These are phyloP conservation scores for Zygnema circumcarinatum DNA, from an alignment of 139 green algal species.

Conservation along the genomic window DNA sequence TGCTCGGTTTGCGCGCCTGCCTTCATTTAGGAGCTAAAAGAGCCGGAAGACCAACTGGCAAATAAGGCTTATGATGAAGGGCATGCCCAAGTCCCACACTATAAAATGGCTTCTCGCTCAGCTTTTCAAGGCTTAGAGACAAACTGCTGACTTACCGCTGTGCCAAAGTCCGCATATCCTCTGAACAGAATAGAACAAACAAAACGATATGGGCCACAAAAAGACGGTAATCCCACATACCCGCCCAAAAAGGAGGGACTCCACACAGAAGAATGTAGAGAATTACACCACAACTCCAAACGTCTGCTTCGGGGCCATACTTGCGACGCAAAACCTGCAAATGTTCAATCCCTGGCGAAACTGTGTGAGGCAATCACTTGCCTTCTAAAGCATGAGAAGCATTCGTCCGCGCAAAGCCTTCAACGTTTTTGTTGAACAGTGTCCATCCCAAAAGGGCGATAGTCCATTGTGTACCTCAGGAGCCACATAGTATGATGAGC, in stretches of 20 bases:
- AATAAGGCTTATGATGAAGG: too few relatives aligned
- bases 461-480: constrained; percentile 63
- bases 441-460: not conserved
- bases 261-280: constrained; percentile 80
- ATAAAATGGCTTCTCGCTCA: too few relatives aligned
- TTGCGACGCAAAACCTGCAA: constrained; percentile 50
- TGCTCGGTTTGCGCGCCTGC: too few relatives aligned
- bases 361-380: not conserved
- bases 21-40: too few relatives aligned
- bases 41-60: too few relatives aligned
- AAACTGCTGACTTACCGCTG: too few relatives aligned
- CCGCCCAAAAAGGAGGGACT: not conserved
- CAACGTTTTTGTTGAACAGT: not conserved
- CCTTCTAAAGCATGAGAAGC: not conserved
- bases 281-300: constrained; percentile 94
- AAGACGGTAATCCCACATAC: not conserved
- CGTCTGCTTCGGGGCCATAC: constrained; percentile 88
- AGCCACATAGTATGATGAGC: constrained; percentile 93
- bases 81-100: too few relatives aligned
- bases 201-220: too few relatives aligned
- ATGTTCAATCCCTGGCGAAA: not conserved
- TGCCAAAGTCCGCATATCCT: too few relatives aligned
- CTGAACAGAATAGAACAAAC: too few relatives aligned
- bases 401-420: too few relatives aligned
- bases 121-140: too few relatives aligned